Evolutionary conservation across 202 grass and related monocot genomes (phyloP), one percentile per base, ranked within the genome.

Genomic region (Panicum hallii): DNA sequence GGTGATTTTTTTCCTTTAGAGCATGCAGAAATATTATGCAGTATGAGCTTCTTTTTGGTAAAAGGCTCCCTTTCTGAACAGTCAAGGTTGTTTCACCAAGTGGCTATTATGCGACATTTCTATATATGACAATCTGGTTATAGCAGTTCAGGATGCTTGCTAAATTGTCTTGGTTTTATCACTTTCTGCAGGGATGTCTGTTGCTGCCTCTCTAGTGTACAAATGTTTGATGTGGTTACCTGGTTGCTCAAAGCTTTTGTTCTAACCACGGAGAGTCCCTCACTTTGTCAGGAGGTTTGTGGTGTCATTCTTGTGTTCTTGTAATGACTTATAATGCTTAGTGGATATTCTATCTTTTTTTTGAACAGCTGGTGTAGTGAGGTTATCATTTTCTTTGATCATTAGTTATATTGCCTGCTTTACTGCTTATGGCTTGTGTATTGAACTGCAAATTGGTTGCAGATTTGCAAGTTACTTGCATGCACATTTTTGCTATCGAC

Each of bases 161-260:
- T n/a, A n/a, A n/a, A n/a, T n/a, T n/a, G n/a, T n/a, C n/a, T n/a
- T n/a, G n/a, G n/a, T n/a, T n/a, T n/a, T n/a, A n/a, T n/a, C n/a
- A n/a, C n/a, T n/a, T n/a, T n/a, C n/a, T n/a, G n/a, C n/a, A n/a
- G n/a, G n/a, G n/a, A n/a, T n/a, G n/a, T 6, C 40, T 98, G 96
- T 49, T 94, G 93, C 64, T 62, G 46, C 70, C 85, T 98, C 74
- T 88, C 75, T 63, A 94, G 77, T 67, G 53, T 92, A 66, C 70
- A 87, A 69, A 89, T 92, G 67, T 75, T 76, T 58, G 75, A 87
- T 79, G 61, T 92, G 50, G 71, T 93, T 82, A 69, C 79, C 7
- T 98, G 88, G 93, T 89, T 98, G 87, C 87, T 98, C 40, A 90
- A 87, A 88, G 87, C 93, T 70, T 98, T 95, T 78, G 79, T 92